Evolutionary conservation across 129 eudicot genomes (phyloP), one percentile per base, ranked within the genome.

Genomic region (Lactuca sativa): DNA sequence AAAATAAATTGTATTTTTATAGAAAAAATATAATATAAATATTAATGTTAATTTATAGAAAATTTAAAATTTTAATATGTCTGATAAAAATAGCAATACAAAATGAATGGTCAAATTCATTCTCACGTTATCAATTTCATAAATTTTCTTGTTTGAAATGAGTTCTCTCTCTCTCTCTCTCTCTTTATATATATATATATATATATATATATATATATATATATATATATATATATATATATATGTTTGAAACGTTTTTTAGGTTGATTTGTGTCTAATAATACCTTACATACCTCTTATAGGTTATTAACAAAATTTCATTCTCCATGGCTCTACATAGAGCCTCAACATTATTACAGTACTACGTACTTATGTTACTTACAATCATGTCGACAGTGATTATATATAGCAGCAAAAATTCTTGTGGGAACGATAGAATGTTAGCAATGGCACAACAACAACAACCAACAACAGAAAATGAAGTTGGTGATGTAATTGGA

Each of bases 391-490:
- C 2, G 17, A 40, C 52, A 15, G 11, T 60, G 70, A 60, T 53
- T 31, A 40, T 61, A 17, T 38, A 59, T 38, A 76, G 8, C 71
- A 15, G 53, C 34, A 69, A 21, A 62, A 31, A 49, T 51, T 18
- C 15, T 14, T 9, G 6, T 37, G 69, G 80, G 25, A 68, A 62
- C 36, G 48, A 62, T 41, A 8, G 15, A 30, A 7, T 62, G 59
- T 40, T 76, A 12, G 81, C 59, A 2, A 37, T 54, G 62, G 81
- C 76, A 0, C 81, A 62, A 9, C 51, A 74, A 60, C 61, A 74
- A 61, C 62, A 54, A 52, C n/a, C 54, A 9, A 57, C 62, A n/a
- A 9, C 59, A 11, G 9, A 16, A 12, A 49, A 69, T 60, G 56
- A 38, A 43, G 58, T 76, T 17, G 81, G 70, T 30, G 75, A 71